Conservation (phyloP, 805 yeast species). For the Candida argentea region DNA sequence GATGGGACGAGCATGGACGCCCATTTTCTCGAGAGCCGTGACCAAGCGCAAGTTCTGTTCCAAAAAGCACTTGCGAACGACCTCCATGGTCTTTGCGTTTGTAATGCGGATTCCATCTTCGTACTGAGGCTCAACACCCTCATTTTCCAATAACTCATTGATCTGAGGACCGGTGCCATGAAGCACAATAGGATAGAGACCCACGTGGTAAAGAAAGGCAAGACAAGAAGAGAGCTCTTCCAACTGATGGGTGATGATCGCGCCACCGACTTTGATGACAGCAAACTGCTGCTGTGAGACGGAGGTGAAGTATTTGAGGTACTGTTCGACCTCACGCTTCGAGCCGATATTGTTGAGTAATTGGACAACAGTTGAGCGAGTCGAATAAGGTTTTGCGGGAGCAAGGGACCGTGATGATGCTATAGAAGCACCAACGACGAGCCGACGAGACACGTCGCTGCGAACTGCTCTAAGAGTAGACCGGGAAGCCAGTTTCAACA, state of each 20-base stretch:
- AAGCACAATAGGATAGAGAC: slow-evolving; percentile 89
- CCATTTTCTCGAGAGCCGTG: slow-evolving; percentile 91
- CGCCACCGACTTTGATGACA: slow-evolving; percentile 98
- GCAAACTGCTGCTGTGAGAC: slow-evolving; percentile 97
- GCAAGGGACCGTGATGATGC: slow-evolving; percentile 1
- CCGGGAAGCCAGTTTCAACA: slow-evolving; percentile 13
- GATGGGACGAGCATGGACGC: slow-evolving; percentile 97
- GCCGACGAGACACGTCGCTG: too few species aligned
- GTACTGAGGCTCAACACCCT: slow-evolving; percentile 92
- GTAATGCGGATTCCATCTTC: slow-evolving; percentile 96
- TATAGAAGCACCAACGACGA: neutral
- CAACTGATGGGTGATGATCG: slow-evolving; percentile 90
- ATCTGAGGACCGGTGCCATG: slow-evolving; percentile 99
- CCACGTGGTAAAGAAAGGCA: slow-evolving; percentile 94
- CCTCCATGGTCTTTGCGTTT: slow-evolving; percentile 88
- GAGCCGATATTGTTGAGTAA: slow-evolving; percentile 92
- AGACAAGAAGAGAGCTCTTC: slow-evolving; percentile 91
- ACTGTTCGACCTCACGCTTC: slow-evolving; percentile 96
- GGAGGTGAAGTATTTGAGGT: slow-evolving; percentile 90
- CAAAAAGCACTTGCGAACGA: slow-evolving; percentile 88
- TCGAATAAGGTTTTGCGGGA: slow-evolving; percentile 29
- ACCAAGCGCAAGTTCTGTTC: slow-evolving; percentile 94
- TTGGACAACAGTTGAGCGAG: slow-evolving; percentile 94
- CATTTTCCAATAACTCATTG: slow-evolving; percentile 83
- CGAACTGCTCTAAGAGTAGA: slow-evolving; percentile 3